Percentiles rank a stretch among this genome's conserved stretches.
Conservation (phyloP, 768 basidiomycete genomes). For the Vararia minispora region DNA sequence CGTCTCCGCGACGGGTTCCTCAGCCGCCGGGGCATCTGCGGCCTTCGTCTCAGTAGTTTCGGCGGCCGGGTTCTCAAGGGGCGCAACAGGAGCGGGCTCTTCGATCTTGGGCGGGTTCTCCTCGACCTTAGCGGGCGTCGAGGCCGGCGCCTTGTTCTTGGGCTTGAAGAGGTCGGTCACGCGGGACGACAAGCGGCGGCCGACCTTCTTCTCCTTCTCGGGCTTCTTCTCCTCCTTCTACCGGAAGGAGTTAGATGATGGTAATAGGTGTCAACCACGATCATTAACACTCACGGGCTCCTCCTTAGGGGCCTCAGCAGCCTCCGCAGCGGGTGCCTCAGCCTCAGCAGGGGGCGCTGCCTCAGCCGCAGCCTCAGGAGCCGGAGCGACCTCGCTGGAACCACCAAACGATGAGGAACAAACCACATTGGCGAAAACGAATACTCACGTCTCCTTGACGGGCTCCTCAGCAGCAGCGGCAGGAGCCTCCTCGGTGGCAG, state of each 20-base stretch:
- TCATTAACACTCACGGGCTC: constrained; percentile 36
- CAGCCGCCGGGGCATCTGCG: constrained; percentile 18
- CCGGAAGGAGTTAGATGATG: background rate
- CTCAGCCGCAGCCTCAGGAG: constrained; percentile 20
- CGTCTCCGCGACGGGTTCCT: constrained; percentile 20
- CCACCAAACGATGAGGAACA: background rate
- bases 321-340: constrained; percentile 22
- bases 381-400: constrained; percentile 33
- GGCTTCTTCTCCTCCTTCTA: constrained; percentile 38
- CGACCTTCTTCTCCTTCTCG: constrained; percentile 52
- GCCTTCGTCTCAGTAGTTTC: constrained; percentile 29
- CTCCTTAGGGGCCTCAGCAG: constrained; percentile 43
- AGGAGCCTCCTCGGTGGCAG: constrained; percentile 29
- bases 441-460: constrained; percentile 60
- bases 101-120: constrained; percentile 87
- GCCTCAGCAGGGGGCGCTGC: constrained; percentile 24
- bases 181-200: constrained; percentile 76
- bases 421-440: too few relatives aligned
- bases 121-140: constrained; percentile 70
- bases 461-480: constrained; percentile 35
- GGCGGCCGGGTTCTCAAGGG: constrained; percentile 68
- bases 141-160: constrained; percentile 40
- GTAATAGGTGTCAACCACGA: background rate
- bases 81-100: constrained; percentile 70
- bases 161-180: constrained; percentile 77